phyloP scores from a whole-genome alignment of 768 basidiomycete species.

The Strobilomyces dryophilus region DNA sequence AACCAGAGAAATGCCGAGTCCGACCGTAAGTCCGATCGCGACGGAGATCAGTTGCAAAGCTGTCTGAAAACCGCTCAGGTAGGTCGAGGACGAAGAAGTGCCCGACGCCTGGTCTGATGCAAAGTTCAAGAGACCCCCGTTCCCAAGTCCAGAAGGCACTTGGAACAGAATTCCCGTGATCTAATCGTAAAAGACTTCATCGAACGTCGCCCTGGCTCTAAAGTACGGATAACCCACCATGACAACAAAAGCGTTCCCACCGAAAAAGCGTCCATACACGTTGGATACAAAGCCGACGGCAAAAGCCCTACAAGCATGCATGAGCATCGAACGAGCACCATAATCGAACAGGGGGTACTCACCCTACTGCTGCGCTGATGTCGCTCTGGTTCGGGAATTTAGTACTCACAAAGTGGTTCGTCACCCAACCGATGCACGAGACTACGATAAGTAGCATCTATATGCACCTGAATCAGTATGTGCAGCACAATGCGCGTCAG shows the following conservation, averaged over 20 bases:
- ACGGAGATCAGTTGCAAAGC: constrained; percentile 76
- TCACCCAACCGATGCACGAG: constrained; percentile 70
- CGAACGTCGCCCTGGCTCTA: neutral
- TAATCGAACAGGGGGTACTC: constrained; percentile 12
- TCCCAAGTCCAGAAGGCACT: constrained; percentile 76
- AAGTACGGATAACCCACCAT: constrained; percentile 47
- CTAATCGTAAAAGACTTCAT: constrained; percentile 14
- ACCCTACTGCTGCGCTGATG: constrained; percentile 75
- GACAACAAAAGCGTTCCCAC: constrained; percentile 74
- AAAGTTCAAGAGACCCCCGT: constrained; percentile 74
- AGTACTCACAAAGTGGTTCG: constrained; percentile 60
- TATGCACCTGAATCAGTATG: neutral
- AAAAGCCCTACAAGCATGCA: constrained; percentile 49
- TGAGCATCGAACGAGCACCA: constrained; percentile 1
- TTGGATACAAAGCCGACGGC: constrained; percentile 79
- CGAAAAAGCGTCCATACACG: constrained; percentile 68
- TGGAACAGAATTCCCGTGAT: constrained; percentile 84
- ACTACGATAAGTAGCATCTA: constrained; percentile 54
- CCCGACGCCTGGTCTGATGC: constrained; percentile 53
- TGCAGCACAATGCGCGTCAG: neutral
- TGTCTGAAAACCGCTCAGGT: constrained; percentile 68
- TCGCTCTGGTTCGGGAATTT: constrained; percentile 68
- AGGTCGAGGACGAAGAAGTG: constrained; percentile 40
- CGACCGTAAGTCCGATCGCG: constrained; percentile 76
- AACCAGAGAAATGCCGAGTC: constrained; percentile 65